Conservation (phyloP, 768 basidiomycete genomes). For the Guyanaporus albipodus region DNA sequence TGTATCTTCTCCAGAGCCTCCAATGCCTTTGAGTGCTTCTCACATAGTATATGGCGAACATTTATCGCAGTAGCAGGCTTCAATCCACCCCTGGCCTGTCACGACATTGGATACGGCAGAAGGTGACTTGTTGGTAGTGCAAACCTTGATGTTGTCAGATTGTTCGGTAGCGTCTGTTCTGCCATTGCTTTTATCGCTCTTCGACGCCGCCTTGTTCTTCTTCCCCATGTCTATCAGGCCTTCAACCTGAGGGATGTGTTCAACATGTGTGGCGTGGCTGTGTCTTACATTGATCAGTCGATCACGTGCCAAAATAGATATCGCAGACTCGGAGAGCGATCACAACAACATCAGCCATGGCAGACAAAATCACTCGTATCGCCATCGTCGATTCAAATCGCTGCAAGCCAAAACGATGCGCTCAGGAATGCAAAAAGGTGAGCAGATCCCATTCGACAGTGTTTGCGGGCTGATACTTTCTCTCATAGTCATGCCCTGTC, state of each 20-base stretch:
- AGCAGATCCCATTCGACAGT: slow-evolving; percentile 7
- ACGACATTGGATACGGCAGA: not conserved
- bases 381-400: slow-evolving; percentile 90
- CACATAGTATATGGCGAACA: slow-evolving; percentile 84
- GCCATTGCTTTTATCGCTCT: slow-evolving; percentile 18
- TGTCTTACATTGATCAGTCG: not conserved
- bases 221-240: slow-evolving; percentile 29
- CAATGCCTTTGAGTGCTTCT: slow-evolving; percentile 76
- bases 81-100: slow-evolving; percentile 53
- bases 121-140: not conserved
- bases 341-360: slow-evolving; percentile 43
- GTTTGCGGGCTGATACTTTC: slow-evolving; percentile 8
- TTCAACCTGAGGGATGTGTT: too few species aligned
- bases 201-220: slow-evolving; percentile 27
- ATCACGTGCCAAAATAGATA: slow-evolving; percentile 16
- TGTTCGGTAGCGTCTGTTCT: slow-evolving; percentile 13
- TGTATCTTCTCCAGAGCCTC: slow-evolving; percentile 80
- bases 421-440: slow-evolving; percentile 98
- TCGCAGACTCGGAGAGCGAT: too few species aligned
- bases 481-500: slow-evolving; percentile 82
- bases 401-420: slow-evolving; percentile 95
- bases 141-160: slow-evolving; percentile 25
- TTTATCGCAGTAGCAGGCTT: slow-evolving; percentile 81
- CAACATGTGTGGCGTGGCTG: not conserved
- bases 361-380: slow-evolving; percentile 97